Conservation (phyloP, 2,329 filamentous ascomycete genomes). For the Penicillium sp. region DNA sequence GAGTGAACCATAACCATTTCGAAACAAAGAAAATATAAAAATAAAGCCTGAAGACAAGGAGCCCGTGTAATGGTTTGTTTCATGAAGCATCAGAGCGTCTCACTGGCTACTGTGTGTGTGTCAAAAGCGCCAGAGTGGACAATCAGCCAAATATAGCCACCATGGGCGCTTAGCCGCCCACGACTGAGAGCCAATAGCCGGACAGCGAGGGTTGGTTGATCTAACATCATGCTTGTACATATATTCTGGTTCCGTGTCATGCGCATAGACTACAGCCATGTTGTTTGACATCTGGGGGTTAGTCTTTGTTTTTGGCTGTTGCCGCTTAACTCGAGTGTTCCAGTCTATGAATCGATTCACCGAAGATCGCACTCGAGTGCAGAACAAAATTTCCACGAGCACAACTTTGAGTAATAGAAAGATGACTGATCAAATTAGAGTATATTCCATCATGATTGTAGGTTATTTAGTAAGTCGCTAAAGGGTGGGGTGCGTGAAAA, state of each 20-base stretch:
- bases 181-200: conserved; percentile 26
- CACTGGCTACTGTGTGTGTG: conserved; percentile 17
- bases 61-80: conserved; percentile 24
- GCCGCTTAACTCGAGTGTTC: neutral
- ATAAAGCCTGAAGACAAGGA: conserved; percentile 15
- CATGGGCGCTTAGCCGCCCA: conserved; percentile 30
- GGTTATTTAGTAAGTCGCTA: neutral
- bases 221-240: conserved; percentile 2
- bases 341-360: conserved; percentile 3
- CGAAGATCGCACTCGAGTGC: neutral
- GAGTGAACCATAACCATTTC: conserved; percentile 1
- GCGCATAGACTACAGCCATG: neutral
- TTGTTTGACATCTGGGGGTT: neutral
- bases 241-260: neutral
- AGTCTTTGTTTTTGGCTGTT: neutral
- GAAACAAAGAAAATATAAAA: conserved; percentile 21
- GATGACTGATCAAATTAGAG: neutral
- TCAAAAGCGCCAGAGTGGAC: conserved; percentile 18
- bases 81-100: conserved; percentile 22
- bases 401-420: neutral
- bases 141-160: conserved; percentile 29
- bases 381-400: neutral
- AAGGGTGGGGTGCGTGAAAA: neutral
- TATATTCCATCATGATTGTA: neutral
- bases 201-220: neutral